Base-by-base conservation (phyloP, 2,329 filamentous ascomycete genomes). In the Sporothrix dimorphospora region DNA sequence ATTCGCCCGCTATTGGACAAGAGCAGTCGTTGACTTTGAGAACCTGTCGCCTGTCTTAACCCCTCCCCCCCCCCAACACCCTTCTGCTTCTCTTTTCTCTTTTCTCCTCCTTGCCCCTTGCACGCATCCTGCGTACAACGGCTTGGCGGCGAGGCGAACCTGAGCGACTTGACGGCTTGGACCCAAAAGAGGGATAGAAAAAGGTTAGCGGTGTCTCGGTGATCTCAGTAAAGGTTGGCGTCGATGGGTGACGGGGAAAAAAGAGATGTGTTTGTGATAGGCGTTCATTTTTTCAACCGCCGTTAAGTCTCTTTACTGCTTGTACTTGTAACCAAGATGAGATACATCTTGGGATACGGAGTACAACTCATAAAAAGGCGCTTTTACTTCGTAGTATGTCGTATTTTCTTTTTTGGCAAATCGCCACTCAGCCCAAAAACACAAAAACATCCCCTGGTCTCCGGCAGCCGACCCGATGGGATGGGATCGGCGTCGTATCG, bases 71-170 rank as follows among this genome's bases (percentile, higher is more conserved):
- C n/a, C n/a, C 38, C 59, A 21, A 27, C 38, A 45, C 59, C 59
- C 12, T 8, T 4, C 34, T 47, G 47, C 21, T 38, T 69, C 38
- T 19, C 27, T 61, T 38, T 27, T 45, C 12, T 27, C 47, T 42
- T 47, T 45, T 66, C 61, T 66, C 21, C 61, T 59, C 21, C 30
- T 53, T 59, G 38, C 34, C 34, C 57, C 57, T 63, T 63, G 57
- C 57, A 24, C 34, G n/a, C 19, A 42, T 63, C 57, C 30, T n/a
- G 57, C 34, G 12, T 21, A 63, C n/a, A 8, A 7, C 38, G 42
- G 38, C 59, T 45, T 61, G 30, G 30, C 55, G 16, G 38, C 30
- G 12, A 38, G 27, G 30, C 55, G 19, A 61, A 40, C 16, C 12
- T 27, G 14, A n/a, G 24, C 14, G 24, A 7, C 51, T 12, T 57